These are phyloP conservation scores for Pichia sp. DNA, from an alignment of 1,139 yeast species.

Conservation along the genomic window DNA sequence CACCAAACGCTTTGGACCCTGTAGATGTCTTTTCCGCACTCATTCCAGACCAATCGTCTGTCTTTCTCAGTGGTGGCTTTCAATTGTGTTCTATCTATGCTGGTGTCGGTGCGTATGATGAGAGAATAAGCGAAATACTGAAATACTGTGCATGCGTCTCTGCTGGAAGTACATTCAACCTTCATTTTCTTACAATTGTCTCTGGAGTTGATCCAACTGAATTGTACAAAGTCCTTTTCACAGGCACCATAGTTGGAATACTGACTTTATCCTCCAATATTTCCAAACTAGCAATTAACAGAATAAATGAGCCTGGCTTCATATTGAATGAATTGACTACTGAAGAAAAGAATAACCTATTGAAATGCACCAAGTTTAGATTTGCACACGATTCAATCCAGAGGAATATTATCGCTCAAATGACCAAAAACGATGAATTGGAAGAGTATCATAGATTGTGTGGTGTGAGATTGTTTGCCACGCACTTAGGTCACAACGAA, in stretches of 20 bases:
- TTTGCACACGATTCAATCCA: slow-evolving; percentile 34
- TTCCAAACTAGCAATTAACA: slow-evolving; percentile 44
- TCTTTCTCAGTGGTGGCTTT: neutral
- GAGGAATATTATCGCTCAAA: slow-evolving; percentile 25
- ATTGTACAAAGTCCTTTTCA: slow-evolving; percentile 29
- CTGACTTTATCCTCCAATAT: slow-evolving; percentile 37
- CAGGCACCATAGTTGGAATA: slow-evolving; percentile 31
- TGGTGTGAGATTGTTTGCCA: slow-evolving; percentile 34
- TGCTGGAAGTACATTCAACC: slow-evolving; percentile 36
- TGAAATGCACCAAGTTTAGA: slow-evolving; percentile 30
- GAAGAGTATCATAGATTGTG: slow-evolving; percentile 34
- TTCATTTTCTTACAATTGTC: slow-evolving; percentile 38
- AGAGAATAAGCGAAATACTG: slow-evolving; percentile 26
- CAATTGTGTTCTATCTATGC: slow-evolving; percentile 9
- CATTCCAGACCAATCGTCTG: neutral
- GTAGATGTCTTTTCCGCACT: slow-evolving; percentile 1
- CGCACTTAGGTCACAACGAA: neutral
- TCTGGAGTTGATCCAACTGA: slow-evolving; percentile 29
- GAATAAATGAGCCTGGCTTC: slow-evolving; percentile 28
- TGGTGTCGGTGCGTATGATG: slow-evolving; percentile 18
- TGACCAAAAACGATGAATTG: slow-evolving; percentile 27
- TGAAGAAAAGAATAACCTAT: slow-evolving; percentile 32
- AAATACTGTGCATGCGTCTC: slow-evolving; percentile 41
- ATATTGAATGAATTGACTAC: slow-evolving; percentile 32
- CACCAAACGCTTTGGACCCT: slow-evolving; percentile 1